These are phyloP conservation scores for Ceriops zippeliana DNA, from an alignment of 345 rosid species.

Conservation along the genomic window DNA sequence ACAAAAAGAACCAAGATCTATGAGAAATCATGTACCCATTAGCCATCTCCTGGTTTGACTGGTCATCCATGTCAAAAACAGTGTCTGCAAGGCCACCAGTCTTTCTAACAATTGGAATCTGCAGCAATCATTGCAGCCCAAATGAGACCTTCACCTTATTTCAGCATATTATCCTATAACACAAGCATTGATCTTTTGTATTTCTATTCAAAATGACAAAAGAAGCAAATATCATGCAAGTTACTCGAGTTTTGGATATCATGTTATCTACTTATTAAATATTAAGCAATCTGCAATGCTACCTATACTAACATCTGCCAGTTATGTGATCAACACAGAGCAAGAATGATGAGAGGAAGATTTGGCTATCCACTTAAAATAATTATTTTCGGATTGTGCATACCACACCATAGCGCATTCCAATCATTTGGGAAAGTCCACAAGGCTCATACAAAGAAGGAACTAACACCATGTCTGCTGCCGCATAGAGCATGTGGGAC, in stretches of 20 bases:
- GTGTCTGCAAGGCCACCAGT: constrained; percentile 68
- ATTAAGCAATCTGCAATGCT: neutral
- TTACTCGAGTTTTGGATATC: neutral
- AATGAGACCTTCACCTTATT: constrained; percentile 5
- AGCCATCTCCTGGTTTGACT: constrained; percentile 35
- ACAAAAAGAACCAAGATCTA: neutral
- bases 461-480: constrained; percentile 56
- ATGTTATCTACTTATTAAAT: neutral
- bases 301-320: neutral
- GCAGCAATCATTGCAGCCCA: constrained; percentile 17
- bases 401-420: constrained; percentile 61
- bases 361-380: neutral
- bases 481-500: constrained; percentile 63
- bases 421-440: constrained; percentile 65
- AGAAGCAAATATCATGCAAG: neutral
- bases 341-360: neutral
- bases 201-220: neutral
- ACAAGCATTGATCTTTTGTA: neutral
- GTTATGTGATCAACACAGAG: neutral
- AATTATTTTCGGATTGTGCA: constrained; percentile 12
- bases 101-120: constrained; percentile 56
- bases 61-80: constrained; percentile 50
- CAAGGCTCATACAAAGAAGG: constrained; percentile 64
- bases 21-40: constrained; percentile 38
- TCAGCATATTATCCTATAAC: neutral